phyloP scores from a whole-genome alignment of 768 basidiomycete species.

The Phlebiopsis gigantea region DNA sequence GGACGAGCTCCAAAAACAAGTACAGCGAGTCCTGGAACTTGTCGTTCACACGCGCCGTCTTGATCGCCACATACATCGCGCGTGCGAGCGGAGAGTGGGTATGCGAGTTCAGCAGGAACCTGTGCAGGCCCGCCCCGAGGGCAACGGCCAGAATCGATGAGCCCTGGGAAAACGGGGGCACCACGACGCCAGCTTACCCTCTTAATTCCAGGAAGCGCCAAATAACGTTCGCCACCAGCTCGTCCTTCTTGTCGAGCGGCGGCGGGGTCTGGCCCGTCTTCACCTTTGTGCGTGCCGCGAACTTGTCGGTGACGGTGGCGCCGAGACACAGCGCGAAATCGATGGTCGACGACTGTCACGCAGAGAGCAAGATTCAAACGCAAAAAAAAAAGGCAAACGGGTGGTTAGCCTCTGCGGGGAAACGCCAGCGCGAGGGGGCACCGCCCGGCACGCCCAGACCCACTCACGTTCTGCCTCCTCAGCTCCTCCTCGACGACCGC shows the following conservation, averaged over 20 bases:
- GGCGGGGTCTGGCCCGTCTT: constrained; percentile 39
- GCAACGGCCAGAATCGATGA: constrained; percentile 3
- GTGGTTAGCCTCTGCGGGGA: constrained; percentile 17
- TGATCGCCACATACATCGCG: constrained; percentile 83
- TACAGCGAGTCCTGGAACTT: constrained; percentile 98
- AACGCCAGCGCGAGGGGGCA: not conserved
- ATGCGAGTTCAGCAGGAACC: constrained; percentile 87
- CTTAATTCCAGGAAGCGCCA: constrained; percentile 97
- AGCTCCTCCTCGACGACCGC: constrained; percentile 88
- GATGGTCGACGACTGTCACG: constrained; percentile 84
- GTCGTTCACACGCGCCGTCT: constrained; percentile 81
- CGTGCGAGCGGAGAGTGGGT: constrained; percentile 85
- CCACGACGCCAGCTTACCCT: constrained; percentile 55
- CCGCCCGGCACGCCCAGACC: constrained; percentile 29
- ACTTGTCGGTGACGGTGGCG: constrained; percentile 76
- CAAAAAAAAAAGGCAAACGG: constrained; percentile 8
- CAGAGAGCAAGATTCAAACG: not conserved
- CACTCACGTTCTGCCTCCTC: constrained; percentile 92
- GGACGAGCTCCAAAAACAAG: constrained; percentile 89
- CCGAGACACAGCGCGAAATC: constrained; percentile 94
- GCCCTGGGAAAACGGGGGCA: constrained; percentile 1
- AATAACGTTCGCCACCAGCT: constrained; percentile 95
- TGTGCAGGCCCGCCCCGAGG: constrained; percentile 25
- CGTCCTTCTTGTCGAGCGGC: constrained; percentile 94
- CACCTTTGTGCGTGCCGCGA: constrained; percentile 76